Evolutionary conservation across 345 rosid species (phyloP), one percentile per base, ranked within the genome.

Genomic region (Salix koriyanagi): DNA sequence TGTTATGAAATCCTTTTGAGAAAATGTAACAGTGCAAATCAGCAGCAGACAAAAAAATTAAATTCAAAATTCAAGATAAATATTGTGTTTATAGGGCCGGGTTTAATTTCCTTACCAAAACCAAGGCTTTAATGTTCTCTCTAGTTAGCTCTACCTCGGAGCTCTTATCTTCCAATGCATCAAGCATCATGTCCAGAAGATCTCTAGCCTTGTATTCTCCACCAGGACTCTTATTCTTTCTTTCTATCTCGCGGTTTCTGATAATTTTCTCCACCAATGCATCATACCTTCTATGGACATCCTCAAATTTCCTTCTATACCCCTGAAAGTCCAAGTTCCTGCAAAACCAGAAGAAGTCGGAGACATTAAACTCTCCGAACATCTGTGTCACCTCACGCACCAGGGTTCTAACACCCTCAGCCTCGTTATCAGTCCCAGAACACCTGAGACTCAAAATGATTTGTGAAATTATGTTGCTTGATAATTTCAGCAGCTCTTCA

Each of bases 381-480:
- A 88, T 75, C 76, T 82, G 54, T 0, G 88, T 85, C 67, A 88
- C 87, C 66, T 86, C 85, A 0, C 83, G 83, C 0, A 81, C 76
- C 10, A 83, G 69, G 6, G 61, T 72, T 71, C 88, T 72, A 0
- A 72, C 83, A 23, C 70, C 84, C 9, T 83, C 85, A 9, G 84
- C 88, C 34, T 76, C 72, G 14, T 72, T 73, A 1, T 81, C 84
- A 2, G 70, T 26, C 28, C 81, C 88, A 0, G 85, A 81, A 28
- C 84, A 78, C 75, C 87, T 71, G 13, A 84, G 71, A 65, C 89
- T 72, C 16, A 86, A 36, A 88, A 88, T 86, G 86, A 88, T 88
- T 14, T 77, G 81, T 7, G 88, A 85, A 16, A 88, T 85, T 4
- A 82, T 41, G 73, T 85, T 86, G 76, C 81, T 85, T 3, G 89